These are phyloP conservation scores for Dalbergia cultrata DNA, from an alignment of 306 rosid genomes.

Conservation along the genomic window DNA sequence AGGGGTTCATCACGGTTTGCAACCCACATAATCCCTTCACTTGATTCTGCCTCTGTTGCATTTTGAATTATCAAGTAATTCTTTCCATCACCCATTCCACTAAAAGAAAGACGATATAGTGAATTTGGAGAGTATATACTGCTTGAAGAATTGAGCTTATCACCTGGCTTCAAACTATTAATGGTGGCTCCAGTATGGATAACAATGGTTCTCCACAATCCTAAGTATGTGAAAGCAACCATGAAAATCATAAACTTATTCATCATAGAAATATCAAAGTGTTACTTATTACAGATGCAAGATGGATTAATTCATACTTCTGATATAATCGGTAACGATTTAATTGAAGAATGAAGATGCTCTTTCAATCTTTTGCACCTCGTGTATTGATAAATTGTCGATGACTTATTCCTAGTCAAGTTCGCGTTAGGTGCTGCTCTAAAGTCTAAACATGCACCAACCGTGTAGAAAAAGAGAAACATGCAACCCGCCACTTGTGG, in stretches of 20 bases:
- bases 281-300: no score
- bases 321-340: no score
- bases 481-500: no score
- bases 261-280: not conserved
- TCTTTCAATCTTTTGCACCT: no score
- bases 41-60: not conserved
- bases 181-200: not conserved
- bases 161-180: slow-evolving; percentile 27
- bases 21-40: slow-evolving; percentile 17
- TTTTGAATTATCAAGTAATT: not conserved
- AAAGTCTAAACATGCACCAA: no score
- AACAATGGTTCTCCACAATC: not conserved
- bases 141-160: not conserved
- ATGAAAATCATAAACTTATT: not conserved
- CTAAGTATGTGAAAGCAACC: not conserved
- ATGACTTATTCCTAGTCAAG: no score
- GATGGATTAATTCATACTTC: no score
- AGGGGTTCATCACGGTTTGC: slow-evolving; percentile 14
- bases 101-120: not conserved
- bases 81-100: not conserved
- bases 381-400: no score
- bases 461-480: no score
- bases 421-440: no score
- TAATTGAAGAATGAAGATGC: no score
- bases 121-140: not conserved